These are phyloP conservation scores for Phlebopus sp. DNA, from an alignment of 1,284 basidiomycete species.

Conservation along the genomic window DNA sequence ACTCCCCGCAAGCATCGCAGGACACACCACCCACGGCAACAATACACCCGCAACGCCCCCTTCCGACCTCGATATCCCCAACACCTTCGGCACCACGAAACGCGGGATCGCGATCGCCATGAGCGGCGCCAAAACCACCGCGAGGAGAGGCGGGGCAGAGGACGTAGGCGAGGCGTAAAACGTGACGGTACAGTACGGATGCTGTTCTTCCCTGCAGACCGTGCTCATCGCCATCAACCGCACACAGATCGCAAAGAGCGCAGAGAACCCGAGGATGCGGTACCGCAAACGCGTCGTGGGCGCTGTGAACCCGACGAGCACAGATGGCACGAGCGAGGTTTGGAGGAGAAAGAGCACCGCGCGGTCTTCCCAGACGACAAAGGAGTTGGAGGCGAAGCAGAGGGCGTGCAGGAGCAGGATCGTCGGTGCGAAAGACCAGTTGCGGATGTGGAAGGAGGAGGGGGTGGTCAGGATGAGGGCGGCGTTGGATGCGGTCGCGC, in stretches of 20 bases:
- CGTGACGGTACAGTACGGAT: slow-evolving; percentile 81
- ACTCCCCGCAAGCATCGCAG: slow-evolving; percentile 56
- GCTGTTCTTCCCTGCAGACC: slow-evolving; percentile 94
- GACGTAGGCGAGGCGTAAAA: slow-evolving; percentile 77
- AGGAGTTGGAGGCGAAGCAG: slow-evolving; percentile 88
- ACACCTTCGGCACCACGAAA: slow-evolving; percentile 53
- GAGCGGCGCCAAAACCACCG: slow-evolving; percentile 41
- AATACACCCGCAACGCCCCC: slow-evolving; percentile 67
- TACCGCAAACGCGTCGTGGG: slow-evolving; percentile 68
- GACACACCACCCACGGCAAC: slow-evolving; percentile 57
- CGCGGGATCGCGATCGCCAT: slow-evolving; percentile 51
- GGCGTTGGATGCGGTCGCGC: slow-evolving; percentile 20
- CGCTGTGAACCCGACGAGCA: slow-evolving; percentile 61
- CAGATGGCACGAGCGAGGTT: slow-evolving; percentile 57
- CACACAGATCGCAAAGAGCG: slow-evolving; percentile 66
- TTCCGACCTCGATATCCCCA: slow-evolving; percentile 72
- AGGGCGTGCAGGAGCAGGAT: slow-evolving; percentile 65
- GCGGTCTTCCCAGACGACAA: slow-evolving; percentile 94
- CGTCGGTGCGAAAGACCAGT: slow-evolving; percentile 39
- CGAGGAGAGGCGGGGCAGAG: slow-evolving; percentile 57
- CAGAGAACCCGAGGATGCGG: slow-evolving; percentile 72
- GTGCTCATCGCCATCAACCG: slow-evolving; percentile 76
- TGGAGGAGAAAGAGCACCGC: slow-evolving; percentile 74
- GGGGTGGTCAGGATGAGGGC: slow-evolving; percentile 11
- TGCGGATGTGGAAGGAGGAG: slow-evolving; percentile 11